phyloP scores from a whole-genome alignment of 805 yeast species.

The Candida koratica region DNA sequence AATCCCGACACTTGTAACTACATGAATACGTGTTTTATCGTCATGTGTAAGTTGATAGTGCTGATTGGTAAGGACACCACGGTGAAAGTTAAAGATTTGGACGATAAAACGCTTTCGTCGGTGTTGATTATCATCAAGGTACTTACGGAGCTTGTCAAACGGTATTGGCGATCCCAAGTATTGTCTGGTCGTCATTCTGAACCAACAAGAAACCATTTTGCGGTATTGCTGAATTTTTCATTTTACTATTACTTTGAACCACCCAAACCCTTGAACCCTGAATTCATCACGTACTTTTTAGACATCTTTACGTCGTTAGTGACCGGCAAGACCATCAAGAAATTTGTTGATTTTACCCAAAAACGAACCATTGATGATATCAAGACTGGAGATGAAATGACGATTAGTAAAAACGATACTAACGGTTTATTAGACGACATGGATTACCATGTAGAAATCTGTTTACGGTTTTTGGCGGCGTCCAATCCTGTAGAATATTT shows the following conservation, averaged over 20 bases:
- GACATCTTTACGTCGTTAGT: conserved; percentile 29
- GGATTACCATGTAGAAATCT: conserved; percentile 29
- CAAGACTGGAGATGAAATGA: too few relatives aligned
- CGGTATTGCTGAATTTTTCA: conserved; percentile 20
- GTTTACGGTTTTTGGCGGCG: conserved; percentile 33
- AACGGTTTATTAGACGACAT: conserved; percentile 22
- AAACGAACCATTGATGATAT: conserved; percentile 14
- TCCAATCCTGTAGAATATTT: conserved; percentile 34
- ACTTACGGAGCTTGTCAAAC: conserved; percentile 25
- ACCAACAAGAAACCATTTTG: conserved; percentile 11
- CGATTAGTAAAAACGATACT: too few relatives aligned
- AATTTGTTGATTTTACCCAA: conserved; percentile 26
- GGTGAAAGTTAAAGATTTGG: conserved; percentile 24
- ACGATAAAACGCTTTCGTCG: conserved; percentile 29
- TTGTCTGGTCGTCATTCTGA: conserved; percentile 9
- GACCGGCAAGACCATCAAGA: conserved; percentile 27
- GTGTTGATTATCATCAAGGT: conserved; percentile 31
- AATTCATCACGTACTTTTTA: conserved; percentile 19
- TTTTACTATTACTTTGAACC: conserved; percentile 26
- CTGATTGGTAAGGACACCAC: conserved; percentile 22
- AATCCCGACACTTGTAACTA: conserved; percentile 12
- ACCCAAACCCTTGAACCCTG: conserved; percentile 25
- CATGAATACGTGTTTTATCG: conserved; percentile 19
- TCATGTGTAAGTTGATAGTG: conserved; percentile 23
- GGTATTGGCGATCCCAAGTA: conserved; percentile 26